A percentile compares a stretch with the other conserved stretches of the same genome.
Evolutionary conservation across 371 early-diverging fungal species (phyloP).

Genomic region (Blakeslea trispora): DNA sequence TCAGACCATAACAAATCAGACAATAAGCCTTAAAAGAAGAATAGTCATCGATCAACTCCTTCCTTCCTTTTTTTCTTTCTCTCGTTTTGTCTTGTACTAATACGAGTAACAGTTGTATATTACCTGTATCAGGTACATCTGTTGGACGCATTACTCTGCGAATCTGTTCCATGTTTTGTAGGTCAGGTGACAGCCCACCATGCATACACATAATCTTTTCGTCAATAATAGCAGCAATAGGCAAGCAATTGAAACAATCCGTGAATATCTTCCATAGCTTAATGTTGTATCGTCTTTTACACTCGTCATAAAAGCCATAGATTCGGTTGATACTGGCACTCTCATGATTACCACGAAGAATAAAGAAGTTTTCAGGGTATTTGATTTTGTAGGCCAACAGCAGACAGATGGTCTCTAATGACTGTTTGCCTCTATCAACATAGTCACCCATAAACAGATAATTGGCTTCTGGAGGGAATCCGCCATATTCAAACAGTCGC

Average conservation of each 20-base stretch:
- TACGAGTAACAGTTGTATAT: neutral
- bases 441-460: constrained; percentile 96
- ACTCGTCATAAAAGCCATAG: constrained; percentile 99
- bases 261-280: constrained; percentile 98
- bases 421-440: constrained; percentile 93
- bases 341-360: constrained; percentile 95
- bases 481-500: constrained; percentile 89
- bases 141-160: constrained; percentile 87
- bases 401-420: constrained; percentile 73
- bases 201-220: constrained; percentile 98
- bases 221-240: constrained; percentile 95
- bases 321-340: constrained; percentile 92
- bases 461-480: constrained; percentile 89
- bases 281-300: constrained; percentile 90
- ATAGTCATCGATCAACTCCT: neutral
- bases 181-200: constrained; percentile 95
- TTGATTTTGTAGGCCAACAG: constrained; percentile 90
- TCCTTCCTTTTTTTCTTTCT: too few relatives aligned
- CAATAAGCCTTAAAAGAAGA: constrained; percentile 70
- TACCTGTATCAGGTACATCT: constrained; percentile 92
- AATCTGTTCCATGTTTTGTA: constrained; percentile 93
- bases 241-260: constrained; percentile 97
- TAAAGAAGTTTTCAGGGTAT: constrained; percentile 95
- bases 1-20: constrained; percentile 92
- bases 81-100: too few relatives aligned